Percentiles rank a stretch among this genome's conserved stretches.
These are phyloP conservation scores for Exophiala phaeomuriformis DNA, from an alignment of 2,329 filamentous ascomycete species.

Conservation along the genomic window DNA sequence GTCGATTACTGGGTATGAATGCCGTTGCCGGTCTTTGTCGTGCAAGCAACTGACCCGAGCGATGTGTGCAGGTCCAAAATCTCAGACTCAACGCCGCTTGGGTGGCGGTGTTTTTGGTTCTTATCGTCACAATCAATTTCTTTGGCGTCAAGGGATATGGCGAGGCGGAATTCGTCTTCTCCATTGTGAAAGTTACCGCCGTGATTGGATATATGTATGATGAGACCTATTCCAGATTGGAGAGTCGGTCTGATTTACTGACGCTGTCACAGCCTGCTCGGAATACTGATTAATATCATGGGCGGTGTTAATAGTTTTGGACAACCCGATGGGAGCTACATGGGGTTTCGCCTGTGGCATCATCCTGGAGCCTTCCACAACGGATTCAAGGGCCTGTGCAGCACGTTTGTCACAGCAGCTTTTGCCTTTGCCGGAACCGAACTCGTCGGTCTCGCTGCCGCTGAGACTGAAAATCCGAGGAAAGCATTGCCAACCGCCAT, in stretches of 20 bases:
- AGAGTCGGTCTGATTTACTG: conserved; percentile 2
- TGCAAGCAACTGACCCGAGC: neutral
- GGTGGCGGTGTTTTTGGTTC: conserved; percentile 65
- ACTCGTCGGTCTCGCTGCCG: conserved; percentile 48
- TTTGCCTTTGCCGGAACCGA: conserved; percentile 54
- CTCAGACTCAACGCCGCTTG: conserved; percentile 34
- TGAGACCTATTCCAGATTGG: neutral
- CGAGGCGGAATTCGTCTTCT: conserved; percentile 75
- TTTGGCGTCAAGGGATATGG: conserved; percentile 79
- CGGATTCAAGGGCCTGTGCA: conserved; percentile 48
- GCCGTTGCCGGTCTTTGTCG: neutral
- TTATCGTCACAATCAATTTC: conserved; percentile 69
- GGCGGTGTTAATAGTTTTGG: conserved; percentile 61
- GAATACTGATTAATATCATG: conserved; percentile 59
- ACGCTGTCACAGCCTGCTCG: conserved; percentile 56
- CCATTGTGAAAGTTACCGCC: conserved; percentile 71
- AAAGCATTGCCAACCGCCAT: conserved; percentile 44
- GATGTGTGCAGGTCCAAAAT: conserved; percentile 18
- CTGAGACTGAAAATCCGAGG: conserved; percentile 47
- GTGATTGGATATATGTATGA: conserved; percentile 74
- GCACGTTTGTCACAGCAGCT: conserved; percentile 50
- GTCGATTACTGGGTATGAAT: conserved; percentile 60
- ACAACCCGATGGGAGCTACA: conserved; percentile 63
- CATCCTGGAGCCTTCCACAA: conserved; percentile 42
- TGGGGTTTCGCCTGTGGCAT: conserved; percentile 70